These are phyloP conservation scores for Candida ipomoeae DNA, from an alignment of 805 yeast species.

Conservation along the genomic window DNA sequence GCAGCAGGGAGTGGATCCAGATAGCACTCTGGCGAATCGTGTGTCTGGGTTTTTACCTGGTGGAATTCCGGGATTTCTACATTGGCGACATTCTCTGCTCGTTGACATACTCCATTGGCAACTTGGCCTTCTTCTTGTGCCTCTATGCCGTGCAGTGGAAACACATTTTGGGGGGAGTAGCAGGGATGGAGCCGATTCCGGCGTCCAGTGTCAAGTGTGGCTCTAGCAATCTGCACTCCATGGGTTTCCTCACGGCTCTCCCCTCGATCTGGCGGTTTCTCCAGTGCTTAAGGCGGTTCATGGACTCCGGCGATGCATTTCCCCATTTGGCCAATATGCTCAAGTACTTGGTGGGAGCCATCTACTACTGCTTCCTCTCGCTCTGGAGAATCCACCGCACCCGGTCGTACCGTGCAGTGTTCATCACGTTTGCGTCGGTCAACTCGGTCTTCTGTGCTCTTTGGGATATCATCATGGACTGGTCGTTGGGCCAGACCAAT, in stretches of 20 bases:
- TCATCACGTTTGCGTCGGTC: constrained; percentile 68
- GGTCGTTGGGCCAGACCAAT: constrained; percentile 76
- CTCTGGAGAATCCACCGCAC: constrained; percentile 62
- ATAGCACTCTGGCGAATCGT: constrained; percentile 67
- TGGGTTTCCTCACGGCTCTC: constrained; percentile 81
- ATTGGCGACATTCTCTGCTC: constrained; percentile 89
- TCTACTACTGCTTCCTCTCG: constrained; percentile 71
- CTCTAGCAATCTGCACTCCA: constrained; percentile 62
- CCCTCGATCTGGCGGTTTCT: constrained; percentile 89
- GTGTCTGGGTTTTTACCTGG: constrained; percentile 86
- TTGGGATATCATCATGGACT: constrained; percentile 96
- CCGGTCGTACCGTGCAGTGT: constrained; percentile 45
- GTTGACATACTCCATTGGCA: constrained; percentile 82
- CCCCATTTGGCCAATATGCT: constrained; percentile 90
- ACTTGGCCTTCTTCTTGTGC: constrained; percentile 81
- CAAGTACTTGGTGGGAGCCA: constrained; percentile 65
- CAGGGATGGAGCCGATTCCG: constrained; percentile 7
- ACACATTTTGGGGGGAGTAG: constrained; percentile 41
- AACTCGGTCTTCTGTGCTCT: constrained; percentile 65
- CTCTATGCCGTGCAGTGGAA: constrained; percentile 71
- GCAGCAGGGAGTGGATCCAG: constrained; percentile 76
- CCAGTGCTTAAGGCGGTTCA: constrained; percentile 87
- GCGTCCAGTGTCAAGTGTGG: constrained; percentile 52
- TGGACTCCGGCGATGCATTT: constrained; percentile 92
- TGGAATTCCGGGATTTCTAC: constrained; percentile 91